Base-by-base conservation (phyloP, 2,329 filamentous ascomycete genomes). In the Ceratocystis albifundus region DNA sequence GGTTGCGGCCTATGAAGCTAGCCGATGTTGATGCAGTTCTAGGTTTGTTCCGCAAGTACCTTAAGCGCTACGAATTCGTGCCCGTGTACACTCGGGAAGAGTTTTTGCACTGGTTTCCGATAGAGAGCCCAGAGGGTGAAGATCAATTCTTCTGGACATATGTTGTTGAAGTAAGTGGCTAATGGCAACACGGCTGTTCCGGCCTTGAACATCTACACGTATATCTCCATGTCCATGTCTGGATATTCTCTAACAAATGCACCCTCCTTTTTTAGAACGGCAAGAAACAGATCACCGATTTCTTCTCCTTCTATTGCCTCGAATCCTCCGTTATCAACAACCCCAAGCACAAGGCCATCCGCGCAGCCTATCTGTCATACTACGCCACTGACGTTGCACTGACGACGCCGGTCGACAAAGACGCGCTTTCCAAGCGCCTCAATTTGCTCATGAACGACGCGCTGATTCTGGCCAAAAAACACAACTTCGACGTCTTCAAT, bases 331-430 rank as follows among this genome's bases (percentile, higher is more conserved):
- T 96, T 67, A 95, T 99, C 72, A 86, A 88, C 71, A 85, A 90
- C 73, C 79, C 84, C 59, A 89, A 89, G 74, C 88, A 96, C 77
- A 82, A 85, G 68, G 84, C 85, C 67, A 86, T 99, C 72, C 88
- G 87, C 70, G 94, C 93, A 2, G 94, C 94, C 36, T 99, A 99
- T 76, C 83, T 97, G 66, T 99, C 93, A 79, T 99, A 99, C 81
- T 99, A 99, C 74, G 94, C 89, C 67, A 88, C 88, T 5, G 90
- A 96, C 72, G 79, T 83, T 4, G 93, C 87, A 10, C 88, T 96
- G 70, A 73, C 77, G 2, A 76, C 79, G 55, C 79, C 84, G 3
- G 72, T 79, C 7, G 77, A 84, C 71, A 81, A 78, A 70, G 66
- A 75, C 17, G 84, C 84, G 36, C 80, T 95, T 70, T 92, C 92